Conservation (phyloP, 495 filamentous ascomycete genomes). For the Cercophora scortea region DNA sequence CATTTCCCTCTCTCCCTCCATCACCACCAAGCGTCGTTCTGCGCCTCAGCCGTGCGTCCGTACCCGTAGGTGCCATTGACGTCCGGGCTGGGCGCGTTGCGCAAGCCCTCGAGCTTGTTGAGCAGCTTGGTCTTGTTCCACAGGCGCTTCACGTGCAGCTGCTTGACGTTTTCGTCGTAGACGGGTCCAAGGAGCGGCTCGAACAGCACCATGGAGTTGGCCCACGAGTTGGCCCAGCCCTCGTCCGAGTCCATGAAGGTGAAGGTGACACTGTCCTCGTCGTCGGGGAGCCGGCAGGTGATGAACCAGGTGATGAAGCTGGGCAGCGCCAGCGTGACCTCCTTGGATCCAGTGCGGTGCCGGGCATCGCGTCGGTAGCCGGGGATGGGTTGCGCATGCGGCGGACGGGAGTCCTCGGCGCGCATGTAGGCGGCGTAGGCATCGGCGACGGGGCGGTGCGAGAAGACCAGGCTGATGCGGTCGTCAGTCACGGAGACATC, state of each 20-base stretch:
- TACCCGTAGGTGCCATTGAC: too few relatives aligned
- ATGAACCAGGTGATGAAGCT: constrained; percentile 27
- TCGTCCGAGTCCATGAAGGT: constrained; percentile 16
- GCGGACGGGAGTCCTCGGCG: constrained; percentile 12
- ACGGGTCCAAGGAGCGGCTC: constrained; percentile 1
- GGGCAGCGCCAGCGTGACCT: constrained; percentile 20
- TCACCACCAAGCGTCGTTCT: too few relatives aligned
- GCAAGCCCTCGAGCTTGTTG: constrained; percentile 15
- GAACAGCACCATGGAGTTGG: constrained; percentile 19
- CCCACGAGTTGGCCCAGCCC: constrained; percentile 13
- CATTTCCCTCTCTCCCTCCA: too few relatives aligned
- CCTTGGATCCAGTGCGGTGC: constrained; percentile 12
- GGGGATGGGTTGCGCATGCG: constrained; percentile 6
- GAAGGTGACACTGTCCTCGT: constrained; percentile 26
- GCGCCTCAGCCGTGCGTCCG: too few relatives aligned
- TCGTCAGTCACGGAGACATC: constrained; percentile 22
- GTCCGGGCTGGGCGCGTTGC: neutral
- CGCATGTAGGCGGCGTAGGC: constrained; percentile 22
- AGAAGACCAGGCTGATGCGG: constrained; percentile 22
- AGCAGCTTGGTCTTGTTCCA: constrained; percentile 18
- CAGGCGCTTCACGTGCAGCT: constrained; percentile 21
- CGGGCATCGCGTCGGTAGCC: constrained; percentile 15
- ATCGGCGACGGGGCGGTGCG: constrained; percentile 21
- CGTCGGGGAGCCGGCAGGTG: constrained; percentile 26
- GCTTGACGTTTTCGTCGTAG: constrained; percentile 10